Evolutionary conservation across 176 grass and related monocot species (phyloP), one percentile per base, ranked within the genome.

Genomic region (Aegilops longissima): DNA sequence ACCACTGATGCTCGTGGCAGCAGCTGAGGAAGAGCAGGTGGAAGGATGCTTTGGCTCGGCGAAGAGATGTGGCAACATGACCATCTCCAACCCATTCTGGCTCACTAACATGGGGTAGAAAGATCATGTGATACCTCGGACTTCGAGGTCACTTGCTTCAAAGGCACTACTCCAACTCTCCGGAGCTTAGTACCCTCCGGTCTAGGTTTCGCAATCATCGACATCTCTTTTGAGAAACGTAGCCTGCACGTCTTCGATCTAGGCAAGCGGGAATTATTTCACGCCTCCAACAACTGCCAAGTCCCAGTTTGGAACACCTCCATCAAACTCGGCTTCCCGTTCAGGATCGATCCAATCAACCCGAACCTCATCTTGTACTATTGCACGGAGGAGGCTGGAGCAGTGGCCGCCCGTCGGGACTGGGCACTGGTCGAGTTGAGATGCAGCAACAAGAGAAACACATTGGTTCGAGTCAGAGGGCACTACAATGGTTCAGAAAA

Each of bases 191-290:
- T 47, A 47, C 44, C 44, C 44, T 39, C 36, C 36, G 36, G 24
- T 3, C 66, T 0, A 1, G 47, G 77, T 1, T 81, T 77, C 34
- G 61, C 5, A 13, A 56, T 88, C 73, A 36, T 78, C 25, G 2
- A 83, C 49, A 83, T 88, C 86, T 83, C 77, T 35, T 88, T 78
- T 14, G 47, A 9, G 44, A 27, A 88, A 83, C 51, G 8, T 18
- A 78, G 36, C 25, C 3, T 88, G 62, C 17, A 35, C 17, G 65
- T 62, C 9, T 38, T 75, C 9, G 86, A 88, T 1, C 36, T 61
- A 25, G 71, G 82, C 71, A 83, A 88, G 80, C 61, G 47, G 9
- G 34, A 7, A 11, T 65, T 71, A 2, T 78, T 83, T 51, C 23
- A 2, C 0, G 8, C 17, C 44, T 47, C 1, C 44, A 47, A 47